Evolutionary conservation across 1,284 basidiomycete species (phyloP).

Genomic region (Inonotus obliquus): DNA sequence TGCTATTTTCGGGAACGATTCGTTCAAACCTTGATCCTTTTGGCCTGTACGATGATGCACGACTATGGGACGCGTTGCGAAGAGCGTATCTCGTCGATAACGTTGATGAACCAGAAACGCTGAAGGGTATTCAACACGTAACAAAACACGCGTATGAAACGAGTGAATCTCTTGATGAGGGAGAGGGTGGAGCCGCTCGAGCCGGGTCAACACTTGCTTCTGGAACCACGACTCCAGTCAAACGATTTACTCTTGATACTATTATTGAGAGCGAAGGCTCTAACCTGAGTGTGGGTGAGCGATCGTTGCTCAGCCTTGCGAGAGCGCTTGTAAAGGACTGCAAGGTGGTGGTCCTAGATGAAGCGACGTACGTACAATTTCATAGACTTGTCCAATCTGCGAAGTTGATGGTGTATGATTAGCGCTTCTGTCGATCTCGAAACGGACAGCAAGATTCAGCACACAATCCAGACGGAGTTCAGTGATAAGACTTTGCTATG

Average conservation of each 20-base stretch:
- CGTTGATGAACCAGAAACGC: background rate
- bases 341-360: constrained; percentile 60
- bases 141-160: background rate
- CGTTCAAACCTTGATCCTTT: constrained; percentile 71
- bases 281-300: constrained; percentile 62
- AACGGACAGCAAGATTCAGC: constrained; percentile 70
- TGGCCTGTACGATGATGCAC: constrained; percentile 49
- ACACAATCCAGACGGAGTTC: constrained; percentile 66
- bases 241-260: constrained; percentile 48
- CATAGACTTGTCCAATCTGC: background rate
- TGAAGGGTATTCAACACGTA: background rate
- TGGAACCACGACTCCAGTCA: constrained; percentile 21
- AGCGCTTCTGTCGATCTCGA: constrained; percentile 63
- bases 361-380: constrained; percentile 43
- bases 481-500: constrained; percentile 56
- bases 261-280: constrained; percentile 60
- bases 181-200: background rate
- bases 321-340: constrained; percentile 59
- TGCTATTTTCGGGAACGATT: constrained; percentile 52
- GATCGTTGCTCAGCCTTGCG: constrained; percentile 66
- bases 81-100: constrained; percentile 49
- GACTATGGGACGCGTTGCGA: constrained; percentile 58
- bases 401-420: background rate
- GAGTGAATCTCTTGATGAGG: background rate
- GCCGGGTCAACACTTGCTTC: constrained; percentile 10